Percentiles rank a stretch among this genome's conserved stretches.
Evolutionary conservation across 2,329 filamentous ascomycete genomes (phyloP).

Genomic region (Penicillium sp.): DNA sequence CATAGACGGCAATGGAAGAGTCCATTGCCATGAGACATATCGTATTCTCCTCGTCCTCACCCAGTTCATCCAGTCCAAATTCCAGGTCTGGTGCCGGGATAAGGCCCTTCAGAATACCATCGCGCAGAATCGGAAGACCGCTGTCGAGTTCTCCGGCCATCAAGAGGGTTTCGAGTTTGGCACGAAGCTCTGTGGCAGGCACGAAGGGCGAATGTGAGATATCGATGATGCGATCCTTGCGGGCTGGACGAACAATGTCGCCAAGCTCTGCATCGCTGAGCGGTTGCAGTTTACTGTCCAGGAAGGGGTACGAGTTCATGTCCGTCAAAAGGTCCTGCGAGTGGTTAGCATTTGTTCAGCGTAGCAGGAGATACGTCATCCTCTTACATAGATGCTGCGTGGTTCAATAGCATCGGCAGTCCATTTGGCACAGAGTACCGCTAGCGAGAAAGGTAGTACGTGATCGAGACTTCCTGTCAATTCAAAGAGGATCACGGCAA

Average conservation of each 20-base stretch:
- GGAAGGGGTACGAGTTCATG: slow-evolving; percentile 95
- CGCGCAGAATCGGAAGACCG: slow-evolving; percentile 76
- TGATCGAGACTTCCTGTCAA: slow-evolving; percentile 92
- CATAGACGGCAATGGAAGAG: slow-evolving; percentile 52
- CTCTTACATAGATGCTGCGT: slow-evolving; percentile 75
- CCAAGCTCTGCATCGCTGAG: slow-evolving; percentile 82
- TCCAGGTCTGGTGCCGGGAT: slow-evolving; percentile 93
- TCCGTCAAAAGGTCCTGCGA: slow-evolving; percentile 78
- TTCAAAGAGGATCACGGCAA: slow-evolving; percentile 94
- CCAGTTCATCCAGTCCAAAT: slow-evolving; percentile 78
- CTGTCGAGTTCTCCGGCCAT: slow-evolving; percentile 85
- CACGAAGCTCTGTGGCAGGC: slow-evolving; percentile 67
- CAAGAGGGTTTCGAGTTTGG: slow-evolving; percentile 76
- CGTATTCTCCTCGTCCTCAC: slow-evolving; percentile 60
- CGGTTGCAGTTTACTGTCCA: slow-evolving; percentile 94
- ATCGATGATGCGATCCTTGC: slow-evolving; percentile 76
- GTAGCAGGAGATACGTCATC: slow-evolving; percentile 5
- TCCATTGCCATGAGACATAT: slow-evolving; percentile 76
- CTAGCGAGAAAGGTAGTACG: slow-evolving; percentile 87
- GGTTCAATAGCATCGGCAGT: slow-evolving; percentile 93
- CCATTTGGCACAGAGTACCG: slow-evolving; percentile 95
- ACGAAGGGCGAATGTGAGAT: slow-evolving; percentile 78
- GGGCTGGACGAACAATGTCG: slow-evolving; percentile 74
- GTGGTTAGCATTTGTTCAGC: slow-evolving; percentile 15
- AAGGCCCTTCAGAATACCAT: slow-evolving; percentile 76